phyloP scores from a whole-genome alignment of 2,329 filamentous ascomycete species.

The Pleochaeta shiraiana region DNA sequence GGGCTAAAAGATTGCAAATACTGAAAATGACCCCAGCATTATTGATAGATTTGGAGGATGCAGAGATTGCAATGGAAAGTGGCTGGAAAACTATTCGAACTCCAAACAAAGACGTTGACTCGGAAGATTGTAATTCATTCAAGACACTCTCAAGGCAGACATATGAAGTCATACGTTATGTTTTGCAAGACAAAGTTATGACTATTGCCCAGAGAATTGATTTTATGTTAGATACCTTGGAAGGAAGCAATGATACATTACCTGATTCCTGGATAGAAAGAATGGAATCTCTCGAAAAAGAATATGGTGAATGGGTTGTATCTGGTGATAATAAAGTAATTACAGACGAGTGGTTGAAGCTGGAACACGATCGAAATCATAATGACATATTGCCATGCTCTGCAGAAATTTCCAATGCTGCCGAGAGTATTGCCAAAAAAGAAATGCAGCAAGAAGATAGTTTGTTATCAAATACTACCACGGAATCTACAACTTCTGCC shows the following conservation, averaged over 20 bases:
- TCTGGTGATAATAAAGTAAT: slow-evolving; percentile 54
- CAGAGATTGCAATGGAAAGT: slow-evolving; percentile 39
- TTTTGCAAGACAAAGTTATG: slow-evolving; percentile 46
- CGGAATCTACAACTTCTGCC: no score
- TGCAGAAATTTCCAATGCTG: no score
- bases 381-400: no score
- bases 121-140: neutral
- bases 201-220: slow-evolving; percentile 55
- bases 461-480: no score
- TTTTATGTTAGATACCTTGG: slow-evolving; percentile 65
- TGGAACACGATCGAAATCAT: no score
- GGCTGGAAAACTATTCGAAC: slow-evolving; percentile 40
- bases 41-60: slow-evolving; percentile 41
- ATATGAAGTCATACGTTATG: slow-evolving; percentile 27
- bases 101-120: neutral
- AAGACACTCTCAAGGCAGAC: slow-evolving; percentile 5
- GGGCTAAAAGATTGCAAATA: slow-evolving; percentile 57
- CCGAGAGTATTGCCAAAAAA: no score
- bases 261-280: slow-evolving; percentile 75
- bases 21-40: slow-evolving; percentile 51
- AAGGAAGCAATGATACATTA: slow-evolving; percentile 63
- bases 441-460: no score
- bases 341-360: slow-evolving; percentile 33
- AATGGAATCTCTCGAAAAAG: slow-evolving; percentile 57
- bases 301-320: slow-evolving; percentile 63